These are phyloP conservation scores for Citrus sp. DNA, from an alignment of 345 rosid genomes.

Conservation along the genomic window DNA sequence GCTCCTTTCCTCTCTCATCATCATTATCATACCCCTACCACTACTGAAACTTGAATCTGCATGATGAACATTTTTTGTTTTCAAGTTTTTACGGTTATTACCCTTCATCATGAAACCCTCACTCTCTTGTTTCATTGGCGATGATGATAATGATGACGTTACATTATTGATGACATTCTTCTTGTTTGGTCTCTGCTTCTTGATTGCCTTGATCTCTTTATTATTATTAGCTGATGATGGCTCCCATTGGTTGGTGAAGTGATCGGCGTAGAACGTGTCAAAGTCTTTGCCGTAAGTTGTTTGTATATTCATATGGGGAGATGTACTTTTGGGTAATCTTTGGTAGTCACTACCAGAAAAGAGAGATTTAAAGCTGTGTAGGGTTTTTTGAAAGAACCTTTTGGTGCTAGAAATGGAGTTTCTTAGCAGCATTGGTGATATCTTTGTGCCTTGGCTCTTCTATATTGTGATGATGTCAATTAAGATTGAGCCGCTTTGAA, in stretches of 20 bases:
- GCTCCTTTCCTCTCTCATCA: constrained; percentile 29
- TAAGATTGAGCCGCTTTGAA: constrained; percentile 19
- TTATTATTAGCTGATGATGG: neutral
- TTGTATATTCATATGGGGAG: constrained; percentile 9
- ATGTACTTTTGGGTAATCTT: constrained; percentile 49
- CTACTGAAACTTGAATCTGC: constrained; percentile 16
- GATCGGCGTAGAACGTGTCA: constrained; percentile 33
- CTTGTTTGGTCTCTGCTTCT: constrained; percentile 10
- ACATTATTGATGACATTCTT: neutral
- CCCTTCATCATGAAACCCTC: constrained; percentile 28
- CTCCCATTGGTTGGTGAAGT: constrained; percentile 34
- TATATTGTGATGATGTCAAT: constrained; percentile 1
- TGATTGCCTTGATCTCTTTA: neutral
- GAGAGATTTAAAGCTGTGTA: constrained; percentile 50
- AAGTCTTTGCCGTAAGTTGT: constrained; percentile 20
- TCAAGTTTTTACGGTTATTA: neutral
- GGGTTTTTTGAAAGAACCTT: constrained; percentile 55
- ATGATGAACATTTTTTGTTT: neutral
- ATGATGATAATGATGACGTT: neutral
- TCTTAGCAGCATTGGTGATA: constrained; percentile 47
- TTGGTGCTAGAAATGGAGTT: constrained; percentile 57
- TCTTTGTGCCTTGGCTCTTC: neutral
- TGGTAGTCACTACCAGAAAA: constrained; percentile 44
- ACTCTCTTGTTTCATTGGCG: constrained; percentile 16
- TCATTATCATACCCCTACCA: neutral